These are phyloP conservation scores for Vararia minispora DNA, from an alignment of 768 basidiomycete genomes.

Conservation along the genomic window DNA sequence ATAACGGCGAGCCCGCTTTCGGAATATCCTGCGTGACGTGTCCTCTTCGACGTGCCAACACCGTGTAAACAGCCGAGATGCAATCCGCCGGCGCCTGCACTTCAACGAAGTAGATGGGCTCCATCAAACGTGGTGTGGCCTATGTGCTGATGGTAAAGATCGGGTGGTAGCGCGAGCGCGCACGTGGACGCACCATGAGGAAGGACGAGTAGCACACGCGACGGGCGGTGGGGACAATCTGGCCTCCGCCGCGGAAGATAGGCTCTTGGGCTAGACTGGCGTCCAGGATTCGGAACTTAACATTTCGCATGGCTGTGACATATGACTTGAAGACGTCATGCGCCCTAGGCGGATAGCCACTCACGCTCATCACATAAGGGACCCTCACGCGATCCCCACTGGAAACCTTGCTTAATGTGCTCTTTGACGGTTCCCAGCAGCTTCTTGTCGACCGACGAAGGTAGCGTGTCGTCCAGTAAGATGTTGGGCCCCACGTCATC, in stretches of 20 bases:
- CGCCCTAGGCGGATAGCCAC: too few relatives aligned
- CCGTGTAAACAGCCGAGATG: constrained; percentile 96
- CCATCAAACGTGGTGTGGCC: constrained; percentile 93
- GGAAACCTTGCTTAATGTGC: constrained; percentile 97
- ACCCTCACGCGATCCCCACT: constrained; percentile 97
- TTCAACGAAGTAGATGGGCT: constrained; percentile 97
- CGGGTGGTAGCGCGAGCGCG: too few relatives aligned
- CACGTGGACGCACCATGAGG: constrained; percentile 74
- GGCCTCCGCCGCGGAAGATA: constrained; percentile 96
- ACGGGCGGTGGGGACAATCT: constrained; percentile 97
- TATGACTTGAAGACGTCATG: too few relatives aligned
- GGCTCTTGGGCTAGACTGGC: constrained; percentile 89
- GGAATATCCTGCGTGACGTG: constrained; percentile 98
- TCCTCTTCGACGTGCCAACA: constrained; percentile 96
- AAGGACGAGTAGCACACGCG: constrained; percentile 99
- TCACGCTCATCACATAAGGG: constrained; percentile 97
- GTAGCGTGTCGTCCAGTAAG: constrained; percentile 90
- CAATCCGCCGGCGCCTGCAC: constrained; percentile 99
- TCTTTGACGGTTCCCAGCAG: constrained; percentile 82
- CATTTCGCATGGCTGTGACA: constrained; percentile 84
- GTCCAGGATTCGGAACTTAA: constrained; percentile 94
- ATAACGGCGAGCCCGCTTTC: constrained; percentile 94
- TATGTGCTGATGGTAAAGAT: constrained; percentile 21
- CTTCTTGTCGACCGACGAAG: constrained; percentile 96
- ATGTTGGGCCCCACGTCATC: constrained; percentile 93